A percentile compares a stretch with the other conserved stretches of the same genome.
phyloP scores from a whole-genome alignment of 2,329 filamentous ascomycete genomes.

The Paecilomyces sp. region DNA sequence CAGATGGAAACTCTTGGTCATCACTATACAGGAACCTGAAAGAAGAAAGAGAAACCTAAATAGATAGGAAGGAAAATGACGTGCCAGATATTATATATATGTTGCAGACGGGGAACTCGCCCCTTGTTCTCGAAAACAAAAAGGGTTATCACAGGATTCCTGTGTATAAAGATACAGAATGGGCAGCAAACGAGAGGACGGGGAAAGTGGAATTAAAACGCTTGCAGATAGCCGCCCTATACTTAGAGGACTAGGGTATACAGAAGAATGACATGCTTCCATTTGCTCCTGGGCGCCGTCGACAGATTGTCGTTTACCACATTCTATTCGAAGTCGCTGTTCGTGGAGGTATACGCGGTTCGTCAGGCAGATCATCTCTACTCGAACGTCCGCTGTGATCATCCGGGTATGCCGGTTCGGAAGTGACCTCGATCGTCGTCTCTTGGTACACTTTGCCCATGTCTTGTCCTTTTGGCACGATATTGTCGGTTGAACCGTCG shows the following conservation, averaged over 20 bases:
- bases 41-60: neutral
- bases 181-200: neutral
- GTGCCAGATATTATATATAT: neutral
- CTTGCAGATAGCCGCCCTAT: neutral
- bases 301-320: neutral
- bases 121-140: neutral
- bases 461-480: conserved; percentile 29
- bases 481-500: conserved; percentile 41
- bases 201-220: neutral
- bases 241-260: neutral
- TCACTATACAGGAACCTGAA: neutral
- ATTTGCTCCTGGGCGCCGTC: neutral
- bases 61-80: neutral
- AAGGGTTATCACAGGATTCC: neutral
- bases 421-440: conserved; percentile 37
- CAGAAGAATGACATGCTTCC: neutral
- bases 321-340: neutral
- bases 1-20: neutral
- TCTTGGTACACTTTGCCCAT: conserved; percentile 37
- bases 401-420: conserved; percentile 25
- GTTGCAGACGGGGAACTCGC: neutral
- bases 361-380: conserved; percentile 16
- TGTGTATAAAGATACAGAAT: neutral
- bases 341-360: neutral
- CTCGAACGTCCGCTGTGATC: conserved; percentile 19